Base-by-base conservation (phyloP, 208 protist genomes). In the Acanthamoeba castellanii region DNA sequence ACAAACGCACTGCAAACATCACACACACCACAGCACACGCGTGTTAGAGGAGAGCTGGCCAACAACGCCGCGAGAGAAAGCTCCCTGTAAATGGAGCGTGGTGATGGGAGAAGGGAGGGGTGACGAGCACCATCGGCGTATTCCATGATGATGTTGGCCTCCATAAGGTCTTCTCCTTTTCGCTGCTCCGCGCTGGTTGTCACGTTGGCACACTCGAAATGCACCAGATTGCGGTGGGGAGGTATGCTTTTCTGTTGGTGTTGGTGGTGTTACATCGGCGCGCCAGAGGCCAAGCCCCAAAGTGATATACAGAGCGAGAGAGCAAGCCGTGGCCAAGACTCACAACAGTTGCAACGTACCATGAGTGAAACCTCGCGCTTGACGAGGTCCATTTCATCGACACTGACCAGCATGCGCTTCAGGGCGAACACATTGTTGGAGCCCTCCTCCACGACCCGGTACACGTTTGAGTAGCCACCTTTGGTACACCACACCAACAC, bases 131-230 rank as follows among this genome's bases (percentile, higher is more conserved):
- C 59, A 74, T 93, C 66, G 18, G 68, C 89, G 45, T 82, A 93
- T 81, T 93, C 89, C 89, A 93, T 93, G 34, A 93, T 64, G 37
- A 93, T 93, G 55, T 93, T 93, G 89, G 89, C 89, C 50, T 93
- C 89, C 68, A 93, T 93, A 0, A 82, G 66, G 32, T 81, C 89
- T 32, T 93, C 42, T 16, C 82, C 82, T 37, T 64, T 89, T 37
- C 55, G 42, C 45, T 81, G 87, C 25, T 93, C 89, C 16, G 42
- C 27, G 59, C 66, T 74, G 13, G 68, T 74, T 16, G 68, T 81
- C 42, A 93, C 68, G 34, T 93, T 81, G 32, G 89, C 89, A 20
- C 89, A 93, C n/a, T 93, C 89, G 42, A 93, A 93, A 25, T 81
- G 89, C 9, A 93, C 32, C 27, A 93, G 59, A 59, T 93, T 93